Percentiles rank a stretch among this genome's conserved stretches.
phyloP scores from a whole-genome alignment of 2,329 filamentous ascomycete genomes.

The Beauveria sp. region DNA sequence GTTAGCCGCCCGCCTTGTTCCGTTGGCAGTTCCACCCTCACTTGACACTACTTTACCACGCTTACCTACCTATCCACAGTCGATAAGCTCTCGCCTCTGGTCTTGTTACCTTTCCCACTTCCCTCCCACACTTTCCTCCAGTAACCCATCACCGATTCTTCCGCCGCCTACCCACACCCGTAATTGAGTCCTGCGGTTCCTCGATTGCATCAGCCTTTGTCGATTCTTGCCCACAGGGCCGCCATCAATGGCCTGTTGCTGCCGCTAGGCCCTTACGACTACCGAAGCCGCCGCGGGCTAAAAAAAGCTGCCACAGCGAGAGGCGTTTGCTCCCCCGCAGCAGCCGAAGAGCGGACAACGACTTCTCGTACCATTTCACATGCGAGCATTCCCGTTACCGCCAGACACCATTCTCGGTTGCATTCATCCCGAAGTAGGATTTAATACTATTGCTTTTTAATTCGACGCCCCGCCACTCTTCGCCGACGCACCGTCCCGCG shows the following conservation, averaged over 20 bases:
- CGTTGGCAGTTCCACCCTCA: conserved; percentile 4
- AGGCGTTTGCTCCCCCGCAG: conserved; percentile 6
- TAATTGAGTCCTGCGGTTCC: background rate
- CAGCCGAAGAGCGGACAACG: conserved; percentile 6
- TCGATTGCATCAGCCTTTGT: background rate
- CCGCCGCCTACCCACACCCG: conserved; percentile 2
- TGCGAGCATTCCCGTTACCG: background rate
- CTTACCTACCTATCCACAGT: background rate
- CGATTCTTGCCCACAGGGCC: background rate
- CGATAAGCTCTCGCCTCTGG: conserved; percentile 13
- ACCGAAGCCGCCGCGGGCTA: conserved; percentile 33
- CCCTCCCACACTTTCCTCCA: background rate
- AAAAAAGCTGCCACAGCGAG: background rate
- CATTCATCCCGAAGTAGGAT: background rate
- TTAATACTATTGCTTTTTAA: background rate
- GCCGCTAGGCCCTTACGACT: conserved; percentile 36
- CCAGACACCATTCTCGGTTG: background rate
- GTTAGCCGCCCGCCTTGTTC: background rate
- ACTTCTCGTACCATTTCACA: background rate
- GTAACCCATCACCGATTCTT: conserved; percentile 4
- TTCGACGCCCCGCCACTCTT: background rate
- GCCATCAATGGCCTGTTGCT: conserved; percentile 39
- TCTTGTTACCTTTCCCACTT: conserved; percentile 15
- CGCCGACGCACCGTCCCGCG: conserved; percentile 9
- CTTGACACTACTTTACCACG: background rate